Evolutionary conservation across 129 eudicot genomes (phyloP).

Genomic region (Logfia minima): DNA sequence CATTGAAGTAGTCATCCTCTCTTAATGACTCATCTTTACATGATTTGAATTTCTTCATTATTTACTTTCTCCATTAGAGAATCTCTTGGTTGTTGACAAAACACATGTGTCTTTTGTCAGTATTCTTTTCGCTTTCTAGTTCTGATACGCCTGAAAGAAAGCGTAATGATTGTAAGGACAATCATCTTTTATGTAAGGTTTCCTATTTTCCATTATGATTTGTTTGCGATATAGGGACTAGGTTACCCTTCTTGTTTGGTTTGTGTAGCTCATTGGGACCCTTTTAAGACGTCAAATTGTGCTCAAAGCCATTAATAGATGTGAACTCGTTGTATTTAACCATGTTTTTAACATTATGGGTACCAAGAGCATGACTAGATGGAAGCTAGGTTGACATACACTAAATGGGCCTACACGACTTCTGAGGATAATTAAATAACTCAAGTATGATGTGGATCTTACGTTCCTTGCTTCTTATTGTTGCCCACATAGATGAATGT

Average conservation of each 20-base stretch:
- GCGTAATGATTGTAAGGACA: too few relatives aligned
- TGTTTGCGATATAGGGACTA: not conserved
- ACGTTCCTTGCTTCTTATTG: not conserved
- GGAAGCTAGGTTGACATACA: not conserved
- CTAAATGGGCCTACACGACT: not conserved
- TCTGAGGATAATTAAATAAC: not conserved
- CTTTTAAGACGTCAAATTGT: not conserved
- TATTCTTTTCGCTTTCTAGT: not conserved
- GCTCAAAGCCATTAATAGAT: not conserved
- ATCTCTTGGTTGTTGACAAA: too few relatives aligned
- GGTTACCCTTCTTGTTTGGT: not conserved
- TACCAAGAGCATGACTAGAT: not conserved
- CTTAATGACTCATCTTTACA: not conserved
- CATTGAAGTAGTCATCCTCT: not conserved
- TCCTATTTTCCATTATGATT: too few relatives aligned
- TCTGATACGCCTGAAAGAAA: not conserved
- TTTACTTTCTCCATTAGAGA: not conserved
- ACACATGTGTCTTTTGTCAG: too few relatives aligned
- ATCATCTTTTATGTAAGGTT: too few relatives aligned
- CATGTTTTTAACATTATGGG: not conserved
- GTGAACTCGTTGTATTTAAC: not conserved
- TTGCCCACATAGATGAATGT: not conserved
- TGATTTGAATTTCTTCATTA: not conserved
- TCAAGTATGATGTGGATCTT: not conserved
- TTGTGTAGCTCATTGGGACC: not conserved